These are phyloP conservation scores for Polygonum aviculare DNA, from an alignment of 148 eudicot species.

Conservation along the genomic window DNA sequence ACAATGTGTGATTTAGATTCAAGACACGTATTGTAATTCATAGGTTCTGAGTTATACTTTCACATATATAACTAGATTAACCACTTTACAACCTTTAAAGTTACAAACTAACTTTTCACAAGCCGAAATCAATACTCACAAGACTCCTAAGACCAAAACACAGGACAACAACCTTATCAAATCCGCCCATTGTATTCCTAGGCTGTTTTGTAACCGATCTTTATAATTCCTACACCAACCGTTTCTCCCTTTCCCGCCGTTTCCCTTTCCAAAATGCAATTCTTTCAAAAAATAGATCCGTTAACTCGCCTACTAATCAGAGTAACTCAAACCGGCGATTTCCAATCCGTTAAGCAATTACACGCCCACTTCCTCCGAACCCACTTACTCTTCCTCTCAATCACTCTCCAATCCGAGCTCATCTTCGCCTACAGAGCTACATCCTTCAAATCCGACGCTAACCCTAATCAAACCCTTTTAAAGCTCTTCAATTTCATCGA, in stretches of 20 bases:
- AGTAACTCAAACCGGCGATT: slow-evolving; percentile 23
- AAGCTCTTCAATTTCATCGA: slow-evolving; percentile 33
- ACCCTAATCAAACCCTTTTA: slow-evolving; percentile 17
- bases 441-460: neutral
- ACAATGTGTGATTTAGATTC: too few relatives aligned
- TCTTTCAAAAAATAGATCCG: neutral
- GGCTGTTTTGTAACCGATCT: neutral
- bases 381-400: slow-evolving; percentile 30
- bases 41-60: too few relatives aligned
- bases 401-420: slow-evolving; percentile 33
- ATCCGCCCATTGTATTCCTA: neutral
- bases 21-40: too few relatives aligned
- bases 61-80: neutral
- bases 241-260: neutral
- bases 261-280: neutral
- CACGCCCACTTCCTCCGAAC: slow-evolving; percentile 39
- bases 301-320: neutral
- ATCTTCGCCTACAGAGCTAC: slow-evolving; percentile 30
- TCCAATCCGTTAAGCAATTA: slow-evolving; percentile 28
- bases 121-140: neutral
- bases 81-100: neutral
- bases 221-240: neutral
- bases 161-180: neutral
- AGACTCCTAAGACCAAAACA: neutral
- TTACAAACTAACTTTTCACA: neutral